Evolutionary conservation across 352 stramenopile genomes (phyloP).

Genomic region (Phytophthora pistaciae): DNA sequence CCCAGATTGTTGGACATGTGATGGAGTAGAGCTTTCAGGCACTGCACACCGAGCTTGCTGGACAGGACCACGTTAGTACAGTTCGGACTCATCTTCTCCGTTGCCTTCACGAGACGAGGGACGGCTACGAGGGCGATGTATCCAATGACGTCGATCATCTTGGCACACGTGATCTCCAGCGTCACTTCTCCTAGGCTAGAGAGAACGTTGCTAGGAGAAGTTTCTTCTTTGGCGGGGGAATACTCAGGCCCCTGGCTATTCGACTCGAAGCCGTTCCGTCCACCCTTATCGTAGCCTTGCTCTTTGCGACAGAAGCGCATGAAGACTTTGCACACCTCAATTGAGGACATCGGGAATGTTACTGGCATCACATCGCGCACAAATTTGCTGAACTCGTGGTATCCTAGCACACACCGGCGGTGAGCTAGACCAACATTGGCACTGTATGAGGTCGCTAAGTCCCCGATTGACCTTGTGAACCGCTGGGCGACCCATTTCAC

Average conservation of each 20-base stretch:
- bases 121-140: conserved; percentile 44
- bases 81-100: conserved; percentile 24
- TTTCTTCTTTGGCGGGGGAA: conserved; percentile 22
- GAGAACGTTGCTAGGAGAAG: conserved; percentile 2
- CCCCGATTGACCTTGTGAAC: conserved; percentile 51
- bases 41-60: conserved; percentile 45
- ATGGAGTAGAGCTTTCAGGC: conserved; percentile 67
- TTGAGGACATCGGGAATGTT: conserved; percentile 45
- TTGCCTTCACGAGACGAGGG: conserved; percentile 42
- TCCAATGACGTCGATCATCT: conserved; percentile 27
- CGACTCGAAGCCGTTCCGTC: not conserved
- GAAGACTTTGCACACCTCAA: conserved; percentile 68
- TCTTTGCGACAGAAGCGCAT: conserved; percentile 56
- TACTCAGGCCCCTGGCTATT: conserved; percentile 18
- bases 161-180: conserved; percentile 27
- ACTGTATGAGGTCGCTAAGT: conserved; percentile 60
- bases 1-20: conserved; percentile 58
- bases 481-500: conserved; percentile 43
- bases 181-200: conserved; percentile 8
- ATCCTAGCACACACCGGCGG: conserved; percentile 46
- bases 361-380: conserved; percentile 59
- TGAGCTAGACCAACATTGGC: conserved; percentile 43
- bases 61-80: conserved; percentile 3
- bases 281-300: conserved; percentile 10
- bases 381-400: conserved; percentile 62